Base-by-base conservation (phyloP, 768 basidiomycete genomes). In the Pleurotus tuber-regium region DNA sequence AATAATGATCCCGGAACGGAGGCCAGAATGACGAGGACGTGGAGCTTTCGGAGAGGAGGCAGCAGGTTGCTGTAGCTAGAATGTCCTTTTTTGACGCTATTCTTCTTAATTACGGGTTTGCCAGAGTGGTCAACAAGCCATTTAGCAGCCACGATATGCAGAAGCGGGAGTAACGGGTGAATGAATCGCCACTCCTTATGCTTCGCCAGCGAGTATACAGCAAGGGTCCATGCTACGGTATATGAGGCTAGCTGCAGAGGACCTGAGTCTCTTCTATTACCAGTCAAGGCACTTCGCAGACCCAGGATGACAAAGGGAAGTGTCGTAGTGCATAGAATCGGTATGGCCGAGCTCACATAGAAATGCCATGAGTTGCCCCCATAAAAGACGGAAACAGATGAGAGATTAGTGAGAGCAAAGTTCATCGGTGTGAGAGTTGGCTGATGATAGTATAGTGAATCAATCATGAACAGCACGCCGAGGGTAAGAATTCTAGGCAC, bases 131-230 rank as follows among this genome's bases (percentile, higher is more conserved):
- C 80, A 29, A 82, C 73, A 4, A 96, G 68, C 1, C 89, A 83
- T 55, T 82, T 83, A 0, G 92, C 76, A 9, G 89, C 87, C 54
- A 97, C 76, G 18, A 94, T 57, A 58, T 97, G 86, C 33, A 96
- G 69, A 25, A 92, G 67, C 1, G 97, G 95, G 3, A 98, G 74
- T 16, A 98, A 65, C 0, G 96, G 94, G 57, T 98, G 95, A 5
- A 98, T 71, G 70, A 99, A 98, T 6, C 97, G 79, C 93, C 94
- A 98, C 74, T 99, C 97, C 61, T 98, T 98, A 72, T 99, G 97
- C 1, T 88, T 86, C 1, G 89, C 77, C 2, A 88, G 54, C 6
- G 96, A 98, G 64, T 91, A 93, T 4, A 87, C 63, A 2, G 62
- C 60, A 25, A 86, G 64, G 0, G 87, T 83, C 86, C 89, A 92